These are phyloP conservation scores for Boletus rex-veris DNA, from an alignment of 768 basidiomycete genomes.

Conservation along the genomic window DNA sequence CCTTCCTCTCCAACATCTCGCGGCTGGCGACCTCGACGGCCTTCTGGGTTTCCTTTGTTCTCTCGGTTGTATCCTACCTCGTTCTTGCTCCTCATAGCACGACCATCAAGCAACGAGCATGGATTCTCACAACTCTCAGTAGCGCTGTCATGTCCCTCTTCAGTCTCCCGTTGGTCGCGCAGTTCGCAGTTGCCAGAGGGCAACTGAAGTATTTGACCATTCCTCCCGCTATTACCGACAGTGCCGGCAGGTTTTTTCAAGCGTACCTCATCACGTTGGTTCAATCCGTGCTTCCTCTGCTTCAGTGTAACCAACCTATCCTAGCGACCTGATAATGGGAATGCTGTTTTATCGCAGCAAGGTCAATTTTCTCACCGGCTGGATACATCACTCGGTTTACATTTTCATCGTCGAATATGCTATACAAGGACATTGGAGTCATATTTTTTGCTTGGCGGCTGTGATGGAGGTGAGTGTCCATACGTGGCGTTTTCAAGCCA, in stretches of 20 bases:
- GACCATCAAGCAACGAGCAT: conserved; percentile 42
- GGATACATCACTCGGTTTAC: conserved; percentile 49
- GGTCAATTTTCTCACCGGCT: conserved; percentile 50
- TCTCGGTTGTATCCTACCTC: conserved; percentile 28
- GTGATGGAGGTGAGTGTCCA: conserved; percentile 43
- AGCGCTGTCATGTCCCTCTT: conserved; percentile 39
- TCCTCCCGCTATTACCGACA: conserved; percentile 20
- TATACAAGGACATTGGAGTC: conserved; percentile 34
- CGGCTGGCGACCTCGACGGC: conserved; percentile 19
- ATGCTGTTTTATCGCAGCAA: conserved; percentile 43
- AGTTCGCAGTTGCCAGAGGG: conserved; percentile 25
- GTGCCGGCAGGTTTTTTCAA: conserved; percentile 41
- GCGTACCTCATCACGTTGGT: conserved; percentile 41
- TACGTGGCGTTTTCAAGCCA: neutral
- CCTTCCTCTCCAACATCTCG: conserved; percentile 16
- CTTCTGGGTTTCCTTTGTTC: conserved; percentile 19
- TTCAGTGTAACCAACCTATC: conserved; percentile 8
- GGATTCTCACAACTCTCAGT: conserved; percentile 43
- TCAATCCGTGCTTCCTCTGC: conserved; percentile 11
- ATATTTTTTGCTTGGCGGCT: conserved; percentile 43
- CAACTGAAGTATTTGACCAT: conserved; percentile 25
- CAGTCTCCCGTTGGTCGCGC: conserved; percentile 40
- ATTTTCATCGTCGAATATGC: conserved; percentile 40
- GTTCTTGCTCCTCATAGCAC: conserved; percentile 29
- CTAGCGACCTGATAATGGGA: conserved; percentile 46